phyloP scores from a whole-genome alignment of 179 eudicot species.

The Beta corolliflora region DNA sequence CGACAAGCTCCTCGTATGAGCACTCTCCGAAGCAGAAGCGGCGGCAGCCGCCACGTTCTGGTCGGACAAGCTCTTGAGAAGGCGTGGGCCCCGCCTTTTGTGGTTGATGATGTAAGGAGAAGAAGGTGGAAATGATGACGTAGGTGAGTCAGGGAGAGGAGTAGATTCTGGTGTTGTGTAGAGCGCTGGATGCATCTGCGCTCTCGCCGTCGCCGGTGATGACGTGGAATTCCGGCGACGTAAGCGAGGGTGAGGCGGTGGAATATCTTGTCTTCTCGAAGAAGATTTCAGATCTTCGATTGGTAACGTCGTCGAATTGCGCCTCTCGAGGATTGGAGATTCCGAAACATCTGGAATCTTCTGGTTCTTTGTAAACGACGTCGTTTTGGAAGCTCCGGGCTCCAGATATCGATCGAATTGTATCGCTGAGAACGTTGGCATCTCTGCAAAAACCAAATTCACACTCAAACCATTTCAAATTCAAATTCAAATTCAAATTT shows the following conservation, averaged over 20 bases:
- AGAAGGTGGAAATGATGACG: slow-evolving; percentile 69
- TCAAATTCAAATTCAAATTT: not conserved
- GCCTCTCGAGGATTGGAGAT: slow-evolving; percentile 32
- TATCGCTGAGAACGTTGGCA: slow-evolving; percentile 78
- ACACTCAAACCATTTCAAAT: slow-evolving; percentile 21
- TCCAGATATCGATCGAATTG: slow-evolving; percentile 75
- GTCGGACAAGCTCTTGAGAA: slow-evolving; percentile 74
- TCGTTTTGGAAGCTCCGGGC: slow-evolving; percentile 50
- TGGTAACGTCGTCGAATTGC: slow-evolving; percentile 39
- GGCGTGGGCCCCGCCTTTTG: slow-evolving; percentile 88
- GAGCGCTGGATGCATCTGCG: slow-evolving; percentile 67
- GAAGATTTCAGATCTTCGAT: slow-evolving; percentile 3
- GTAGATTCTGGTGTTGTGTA: slow-evolving; percentile 83
- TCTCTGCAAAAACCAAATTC: slow-evolving; percentile 33
- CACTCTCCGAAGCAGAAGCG: not conserved
- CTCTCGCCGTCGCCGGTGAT: slow-evolving; percentile 32
- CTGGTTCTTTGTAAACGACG: slow-evolving; percentile 32
- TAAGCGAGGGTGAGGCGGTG: slow-evolving; percentile 35
- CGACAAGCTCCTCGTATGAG: slow-evolving; percentile 26
- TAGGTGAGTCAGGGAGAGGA: slow-evolving; percentile 83
- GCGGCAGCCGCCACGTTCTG: slow-evolving; percentile 35
- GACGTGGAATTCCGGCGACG: slow-evolving; percentile 36
- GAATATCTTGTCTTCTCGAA: slow-evolving; percentile 20
- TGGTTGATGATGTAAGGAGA: slow-evolving; percentile 87
- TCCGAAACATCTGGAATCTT: slow-evolving; percentile 26